Percentiles rank a stretch among this genome's conserved stretches.
Conservation (phyloP, 208 protist genomes). For the Trypanosoma cruzi region DNA sequence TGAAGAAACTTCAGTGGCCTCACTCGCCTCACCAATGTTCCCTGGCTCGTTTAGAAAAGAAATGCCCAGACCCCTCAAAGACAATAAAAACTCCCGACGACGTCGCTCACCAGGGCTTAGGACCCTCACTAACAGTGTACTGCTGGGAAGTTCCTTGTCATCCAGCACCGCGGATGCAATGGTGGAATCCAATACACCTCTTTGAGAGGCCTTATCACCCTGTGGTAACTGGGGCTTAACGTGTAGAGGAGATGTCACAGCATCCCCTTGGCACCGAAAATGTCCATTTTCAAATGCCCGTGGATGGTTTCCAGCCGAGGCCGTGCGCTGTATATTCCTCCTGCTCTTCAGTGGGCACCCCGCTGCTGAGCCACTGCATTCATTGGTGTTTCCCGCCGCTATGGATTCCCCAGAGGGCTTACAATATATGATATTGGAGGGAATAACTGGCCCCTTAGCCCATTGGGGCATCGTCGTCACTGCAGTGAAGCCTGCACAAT, state of each 20-base stretch:
- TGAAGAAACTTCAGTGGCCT: neutral
- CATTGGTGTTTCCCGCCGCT: neutral
- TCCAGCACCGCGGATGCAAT: neutral
- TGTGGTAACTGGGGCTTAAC: neutral
- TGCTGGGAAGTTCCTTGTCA: conserved; percentile 18
- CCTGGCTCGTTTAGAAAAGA: conserved; percentile 1
- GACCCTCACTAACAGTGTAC: conserved; percentile 26
- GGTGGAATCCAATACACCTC: neutral
- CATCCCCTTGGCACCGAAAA: neutral
- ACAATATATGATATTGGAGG: neutral
- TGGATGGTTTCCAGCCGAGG: neutral
- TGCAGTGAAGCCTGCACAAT: neutral
- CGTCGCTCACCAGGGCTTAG: neutral
- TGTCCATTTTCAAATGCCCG: neutral
- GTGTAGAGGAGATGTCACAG: neutral
- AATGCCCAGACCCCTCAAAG: neutral
- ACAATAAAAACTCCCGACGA: neutral
- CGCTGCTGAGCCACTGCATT: neutral
- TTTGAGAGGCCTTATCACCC: neutral
- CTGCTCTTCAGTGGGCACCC: neutral
- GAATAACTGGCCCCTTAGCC: neutral
- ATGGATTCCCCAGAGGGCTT: neutral
- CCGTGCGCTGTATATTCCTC: neutral
- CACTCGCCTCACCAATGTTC: neutral
- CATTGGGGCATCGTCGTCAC: neutral